Conservation (phyloP, 768 basidiomycete genomes). For the Podaxis sp. region DNA sequence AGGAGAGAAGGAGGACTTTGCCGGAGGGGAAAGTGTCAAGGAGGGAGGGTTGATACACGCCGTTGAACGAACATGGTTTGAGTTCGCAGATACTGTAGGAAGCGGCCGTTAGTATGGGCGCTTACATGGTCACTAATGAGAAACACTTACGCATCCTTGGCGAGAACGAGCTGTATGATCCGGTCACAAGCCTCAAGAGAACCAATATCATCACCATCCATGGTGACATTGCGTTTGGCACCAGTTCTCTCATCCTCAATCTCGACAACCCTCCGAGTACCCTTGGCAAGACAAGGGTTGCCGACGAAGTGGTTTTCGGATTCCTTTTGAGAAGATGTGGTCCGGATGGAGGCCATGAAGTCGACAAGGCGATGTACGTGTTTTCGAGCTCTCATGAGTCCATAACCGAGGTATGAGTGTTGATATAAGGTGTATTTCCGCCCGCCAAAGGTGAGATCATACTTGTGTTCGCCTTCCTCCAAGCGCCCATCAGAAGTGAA, state of each 20-base stretch:
- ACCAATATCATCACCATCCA: constrained; percentile 83
- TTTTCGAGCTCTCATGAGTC: constrained; percentile 83
- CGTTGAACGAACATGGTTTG: constrained; percentile 96
- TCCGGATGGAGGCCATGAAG: constrained; percentile 66
- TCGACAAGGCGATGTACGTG: constrained; percentile 88
- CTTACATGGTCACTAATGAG: not conserved
- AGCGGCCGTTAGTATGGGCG: constrained; percentile 2
- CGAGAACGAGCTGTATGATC: constrained; percentile 85
- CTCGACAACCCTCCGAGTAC: constrained; percentile 61
- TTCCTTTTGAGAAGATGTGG: constrained; percentile 15
- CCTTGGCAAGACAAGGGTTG: constrained; percentile 83
- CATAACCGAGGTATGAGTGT: constrained; percentile 97
- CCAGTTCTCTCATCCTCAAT: constrained; percentile 50
- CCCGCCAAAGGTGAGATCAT: constrained; percentile 76
- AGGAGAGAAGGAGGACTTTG: constrained; percentile 88
- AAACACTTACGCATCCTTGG: constrained; percentile 83
- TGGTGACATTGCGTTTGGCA: constrained; percentile 64
- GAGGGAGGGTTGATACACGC: constrained; percentile 94
- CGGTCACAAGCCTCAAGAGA: constrained; percentile 84
- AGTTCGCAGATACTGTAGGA: constrained; percentile 72
- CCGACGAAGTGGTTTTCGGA: constrained; percentile 33
- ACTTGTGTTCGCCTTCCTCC: constrained; percentile 89
- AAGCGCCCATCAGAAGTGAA: constrained; percentile 42
- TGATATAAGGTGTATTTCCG: constrained; percentile 81
- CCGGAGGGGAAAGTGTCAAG: constrained; percentile 86